Base-by-base conservation (phyloP, 2,329 filamentous ascomycete genomes). In the Paecilomyces variotii region DNA sequence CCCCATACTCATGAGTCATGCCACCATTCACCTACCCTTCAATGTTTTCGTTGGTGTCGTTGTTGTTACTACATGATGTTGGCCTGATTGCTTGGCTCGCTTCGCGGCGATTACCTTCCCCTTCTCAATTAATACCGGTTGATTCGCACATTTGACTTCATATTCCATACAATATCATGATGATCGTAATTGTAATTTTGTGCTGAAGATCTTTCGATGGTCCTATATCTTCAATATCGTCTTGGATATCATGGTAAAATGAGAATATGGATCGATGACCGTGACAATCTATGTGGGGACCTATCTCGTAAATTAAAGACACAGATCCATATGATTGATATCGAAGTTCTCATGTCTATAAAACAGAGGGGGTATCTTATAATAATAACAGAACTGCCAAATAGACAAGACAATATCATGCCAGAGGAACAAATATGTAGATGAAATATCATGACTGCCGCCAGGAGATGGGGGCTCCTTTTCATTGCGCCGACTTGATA, bases 401-500 rank as follows among this genome's bases (percentile, higher is more conserved):
- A 45, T 4, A 19, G 19, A 19, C 39, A 10, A 9, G 30, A 32
- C 30, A 32, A 32, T 32, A 10, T 1, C n/a, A 19, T 7, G 39
- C n/a, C n/a, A 45, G 2, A 45, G 14, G 4, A 24, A 24, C 19
- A 7, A 19, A 45, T 14, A 45, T 6, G 14, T n/a, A n/a, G 35
- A 12, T 4, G 5, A 5, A 7, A 39, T 39, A 39, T 19, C 35
- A 39, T n/a, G 14, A 39, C 12, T 2, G 11, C 35, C 5, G 19
- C 50, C 25, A 53, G 5, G 24, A 24, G 24, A 27, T 7, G 1
- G 2, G 25, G 12, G 10, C 19, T 12, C 32, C 39, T 19, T 19
- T 45, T n/a, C 19, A 45, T 45, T 45, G 4, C 19, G 14, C 39
- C 5, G 50, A 19, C 9, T 26, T 52, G 2, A 70, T 64, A 12